phyloP scores from a whole-genome alignment of 2,329 filamentous ascomycete species.

The Metarhizium guizhouense region DNA sequence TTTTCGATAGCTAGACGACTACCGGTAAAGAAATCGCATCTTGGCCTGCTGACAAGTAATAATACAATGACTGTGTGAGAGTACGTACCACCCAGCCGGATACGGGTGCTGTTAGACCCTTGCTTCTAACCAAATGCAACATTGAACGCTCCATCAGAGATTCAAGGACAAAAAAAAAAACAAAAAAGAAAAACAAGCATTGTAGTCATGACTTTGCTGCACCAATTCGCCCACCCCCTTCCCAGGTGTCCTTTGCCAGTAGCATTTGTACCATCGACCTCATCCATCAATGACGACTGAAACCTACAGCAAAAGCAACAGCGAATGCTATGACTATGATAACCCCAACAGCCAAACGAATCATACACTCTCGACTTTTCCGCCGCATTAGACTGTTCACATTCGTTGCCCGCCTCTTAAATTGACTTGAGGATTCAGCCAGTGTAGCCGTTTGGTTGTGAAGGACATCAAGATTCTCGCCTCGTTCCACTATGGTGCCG shows the following conservation, averaged over 20 bases:
- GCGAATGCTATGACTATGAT: slow-evolving; percentile 45
- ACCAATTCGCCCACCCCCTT: not conserved
- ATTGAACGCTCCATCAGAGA: not conserved
- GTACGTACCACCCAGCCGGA: not conserved
- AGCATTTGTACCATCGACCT: no score
- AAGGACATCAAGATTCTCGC: slow-evolving; percentile 85
- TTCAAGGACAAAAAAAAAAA: not conserved
- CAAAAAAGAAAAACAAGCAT: not conserved
- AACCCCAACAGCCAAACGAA: slow-evolving; percentile 64
- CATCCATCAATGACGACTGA: no score
- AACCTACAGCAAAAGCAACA: not conserved
- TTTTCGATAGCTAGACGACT: not conserved
- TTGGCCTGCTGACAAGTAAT: not conserved
- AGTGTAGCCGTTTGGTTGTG: slow-evolving; percentile 72
- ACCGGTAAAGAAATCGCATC: not conserved
- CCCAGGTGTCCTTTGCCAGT: no score
- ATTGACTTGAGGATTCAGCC: no score
- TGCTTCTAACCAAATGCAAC: not conserved
- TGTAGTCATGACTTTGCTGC: not conserved
- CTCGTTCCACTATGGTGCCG: slow-evolving; percentile 77
- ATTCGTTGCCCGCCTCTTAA: no score
- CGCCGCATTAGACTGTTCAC: slow-evolving; percentile 91
- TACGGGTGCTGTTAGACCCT: not conserved
- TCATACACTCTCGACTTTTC: slow-evolving; percentile 96
- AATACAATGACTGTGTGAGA: not conserved